phyloP scores from a whole-genome alignment of 495 filamentous ascomycete genomes.

The Margaritispora aquatica region DNA sequence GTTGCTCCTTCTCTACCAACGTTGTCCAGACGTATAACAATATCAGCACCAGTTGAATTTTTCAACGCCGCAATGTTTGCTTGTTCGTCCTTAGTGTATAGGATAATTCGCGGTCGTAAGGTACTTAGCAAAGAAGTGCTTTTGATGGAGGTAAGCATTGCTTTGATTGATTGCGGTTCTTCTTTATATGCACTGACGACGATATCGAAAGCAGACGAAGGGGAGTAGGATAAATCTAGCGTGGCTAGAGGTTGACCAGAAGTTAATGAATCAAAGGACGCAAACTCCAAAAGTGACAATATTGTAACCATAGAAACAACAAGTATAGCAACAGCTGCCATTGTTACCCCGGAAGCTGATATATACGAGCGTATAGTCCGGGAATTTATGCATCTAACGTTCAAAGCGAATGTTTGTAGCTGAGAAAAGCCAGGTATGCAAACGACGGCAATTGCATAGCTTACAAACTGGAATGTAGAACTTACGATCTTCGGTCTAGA shows the following conservation, averaged over 20 bases:
- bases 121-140: conserved; percentile 11
- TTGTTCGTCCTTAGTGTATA: conserved; percentile 32
- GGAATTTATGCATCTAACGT: no score
- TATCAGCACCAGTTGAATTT: conserved; percentile 24
- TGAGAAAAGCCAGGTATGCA: conserved; percentile 1
- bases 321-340: background rate
- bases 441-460: background rate
- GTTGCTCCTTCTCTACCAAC: conserved; percentile 37
- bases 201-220: conserved; percentile 29
- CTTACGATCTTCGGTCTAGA: background rate
- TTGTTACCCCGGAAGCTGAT: background rate
- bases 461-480: conserved; percentile 1
- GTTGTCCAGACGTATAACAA: conserved; percentile 30
- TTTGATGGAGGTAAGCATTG: conserved; percentile 16
- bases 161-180: conserved; percentile 23
- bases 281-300: background rate
- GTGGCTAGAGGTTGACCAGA: background rate
- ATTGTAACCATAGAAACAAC: background rate
- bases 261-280: background rate
- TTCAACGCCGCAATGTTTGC: conserved; percentile 20
- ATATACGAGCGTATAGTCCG: background rate
- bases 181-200: conserved; percentile 36
- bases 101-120: conserved; percentile 25
- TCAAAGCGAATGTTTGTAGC: background rate
- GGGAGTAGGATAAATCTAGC: background rate